Conservation (phyloP, 371 early-diverging fungal genomes). For the Umbelopsis sp. region DNA sequence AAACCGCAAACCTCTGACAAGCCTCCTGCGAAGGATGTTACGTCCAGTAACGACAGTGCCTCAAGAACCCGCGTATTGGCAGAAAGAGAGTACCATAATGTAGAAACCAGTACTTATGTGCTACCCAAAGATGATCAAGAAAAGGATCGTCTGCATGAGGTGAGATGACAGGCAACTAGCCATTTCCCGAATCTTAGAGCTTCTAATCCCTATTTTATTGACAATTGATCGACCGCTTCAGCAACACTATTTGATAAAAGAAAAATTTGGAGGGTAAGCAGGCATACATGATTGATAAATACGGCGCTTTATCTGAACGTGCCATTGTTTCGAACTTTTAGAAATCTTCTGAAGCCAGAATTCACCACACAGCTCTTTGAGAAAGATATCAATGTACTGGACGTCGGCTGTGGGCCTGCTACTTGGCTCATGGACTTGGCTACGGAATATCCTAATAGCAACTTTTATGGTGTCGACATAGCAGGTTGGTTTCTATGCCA, state of each 20-base stretch:
- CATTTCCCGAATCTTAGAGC: neutral
- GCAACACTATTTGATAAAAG: slow-evolving; percentile 14
- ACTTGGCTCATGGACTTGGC: slow-evolving; percentile 51
- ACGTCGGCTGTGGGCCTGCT: slow-evolving; percentile 48
- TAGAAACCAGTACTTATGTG: slow-evolving; percentile 37
- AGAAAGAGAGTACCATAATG: slow-evolving; percentile 39
- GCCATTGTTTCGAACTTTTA: slow-evolving; percentile 8
- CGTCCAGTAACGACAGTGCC: neutral
- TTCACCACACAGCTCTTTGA: slow-evolving; percentile 36
- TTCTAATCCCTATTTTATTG: neutral
- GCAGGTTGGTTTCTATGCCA: neutral
- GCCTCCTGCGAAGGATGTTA: neutral
- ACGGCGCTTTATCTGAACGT: neutral
- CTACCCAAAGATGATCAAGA: slow-evolving; percentile 46
- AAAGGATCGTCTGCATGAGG: slow-evolving; percentile 45
- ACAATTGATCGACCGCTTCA: neutral
- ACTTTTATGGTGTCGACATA: slow-evolving; percentile 45
- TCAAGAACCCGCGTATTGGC: slow-evolving; percentile 25
- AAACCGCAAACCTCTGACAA: neutral
- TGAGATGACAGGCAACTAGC: slow-evolving; percentile 22
- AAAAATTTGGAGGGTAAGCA: slow-evolving; percentile 5
- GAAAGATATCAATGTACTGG: slow-evolving; percentile 31
- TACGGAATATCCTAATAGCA: slow-evolving; percentile 40
- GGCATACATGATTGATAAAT: too few species aligned
- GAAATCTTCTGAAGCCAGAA: slow-evolving; percentile 43